Base-by-base conservation (phyloP, 73 alveolate species). In the Paramecium sonneborni region DNA sequence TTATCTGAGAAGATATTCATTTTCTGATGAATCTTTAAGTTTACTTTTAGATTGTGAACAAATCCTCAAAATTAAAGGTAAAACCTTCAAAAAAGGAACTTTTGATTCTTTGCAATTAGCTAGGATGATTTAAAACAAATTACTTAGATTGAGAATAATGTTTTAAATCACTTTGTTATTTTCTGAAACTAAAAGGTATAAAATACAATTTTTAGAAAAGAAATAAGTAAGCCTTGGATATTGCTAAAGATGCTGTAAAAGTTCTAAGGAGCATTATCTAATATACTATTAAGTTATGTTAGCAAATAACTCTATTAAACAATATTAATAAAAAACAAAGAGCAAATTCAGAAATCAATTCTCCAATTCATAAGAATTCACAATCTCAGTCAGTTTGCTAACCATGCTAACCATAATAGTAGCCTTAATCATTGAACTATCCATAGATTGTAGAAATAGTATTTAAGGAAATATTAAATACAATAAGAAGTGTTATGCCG, bases 41-140 rank as follows among this genome's bases (percentile, higher is more conserved):
- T 79, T 79, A 43, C 15, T 79, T 74, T 30, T 79, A 34, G 90
- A 79, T 30, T 79, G 90, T 46, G 90, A 79, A 1, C 30, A 79
- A 48, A 79, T 79, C 12, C 44, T 79, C 12, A 79, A 79, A 34
- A 79, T 79, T 10, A 79, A 79, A 15, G 90, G 90, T 4, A 79
- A 79, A 46, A 79, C 90, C n/a, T 34, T 79, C 23, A 79, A 79
- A 34, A 79, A 79, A 34, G 48, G 48, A 7, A 20, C 90, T 12
- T 41, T 41, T 43, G 76, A 79, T 8, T 5, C 26, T 30, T n/a
- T 79, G 11, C 30, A 79, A 23, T 41, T 79, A 43, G 90, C 90
- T 30, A 79, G 55, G 20, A 79, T 79, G n/a, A 43, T 79, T 41
- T 41, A 79, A 43, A 79, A 79, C 24, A 79, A 79, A 24, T 18